A percentile compares a stretch with the other conserved stretches of the same genome.
Conservation (phyloP, 2,329 filamentous ascomycete species). For the Hirsutella rhossiliensis region DNA sequence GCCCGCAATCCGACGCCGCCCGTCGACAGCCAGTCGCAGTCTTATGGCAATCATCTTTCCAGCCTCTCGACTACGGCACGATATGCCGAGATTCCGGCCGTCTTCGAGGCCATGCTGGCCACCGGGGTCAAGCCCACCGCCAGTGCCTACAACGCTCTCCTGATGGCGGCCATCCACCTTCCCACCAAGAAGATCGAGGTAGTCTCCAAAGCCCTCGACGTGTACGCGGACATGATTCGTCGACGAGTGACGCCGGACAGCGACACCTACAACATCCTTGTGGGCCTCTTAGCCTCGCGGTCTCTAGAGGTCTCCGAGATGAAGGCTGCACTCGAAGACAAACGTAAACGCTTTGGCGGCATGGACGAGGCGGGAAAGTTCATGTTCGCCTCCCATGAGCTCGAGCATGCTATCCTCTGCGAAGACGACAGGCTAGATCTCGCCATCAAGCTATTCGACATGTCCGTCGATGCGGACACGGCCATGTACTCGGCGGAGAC, state of each 20-base stretch:
- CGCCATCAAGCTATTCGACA: constrained; percentile 75
- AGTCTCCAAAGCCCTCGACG: constrained; percentile 81
- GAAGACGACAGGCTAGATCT: constrained; percentile 82
- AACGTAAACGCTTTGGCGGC: constrained; percentile 72
- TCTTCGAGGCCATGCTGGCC: constrained; percentile 83
- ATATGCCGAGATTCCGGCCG: constrained; percentile 77
- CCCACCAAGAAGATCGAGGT: constrained; percentile 70
- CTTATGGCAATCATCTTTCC: constrained; percentile 68
- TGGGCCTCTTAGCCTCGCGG: constrained; percentile 68
- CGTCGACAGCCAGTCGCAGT: constrained; percentile 50
- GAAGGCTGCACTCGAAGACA: constrained; percentile 66
- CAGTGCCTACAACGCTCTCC: constrained; percentile 81
- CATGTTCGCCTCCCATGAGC: constrained; percentile 77
- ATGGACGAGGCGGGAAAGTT: constrained; percentile 77
- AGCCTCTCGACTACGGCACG: constrained; percentile 59
- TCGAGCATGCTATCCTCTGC: constrained; percentile 73
- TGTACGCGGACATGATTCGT: constrained; percentile 92
- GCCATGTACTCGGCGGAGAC: constrained; percentile 67
- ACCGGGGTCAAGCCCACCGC: constrained; percentile 72
- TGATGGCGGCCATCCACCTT: constrained; percentile 74
- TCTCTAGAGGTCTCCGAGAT: constrained; percentile 66
- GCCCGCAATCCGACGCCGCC: constrained; percentile 49
- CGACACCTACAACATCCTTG: constrained; percentile 78
- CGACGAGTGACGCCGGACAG: constrained; percentile 72
- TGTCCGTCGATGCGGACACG: constrained; percentile 51